A percentile compares a stretch with the other conserved stretches of the same genome.
These are phyloP conservation scores for Lecanicillium sp. DNA, from an alignment of 2,329 filamentous ascomycete genomes.

Conservation along the genomic window DNA sequence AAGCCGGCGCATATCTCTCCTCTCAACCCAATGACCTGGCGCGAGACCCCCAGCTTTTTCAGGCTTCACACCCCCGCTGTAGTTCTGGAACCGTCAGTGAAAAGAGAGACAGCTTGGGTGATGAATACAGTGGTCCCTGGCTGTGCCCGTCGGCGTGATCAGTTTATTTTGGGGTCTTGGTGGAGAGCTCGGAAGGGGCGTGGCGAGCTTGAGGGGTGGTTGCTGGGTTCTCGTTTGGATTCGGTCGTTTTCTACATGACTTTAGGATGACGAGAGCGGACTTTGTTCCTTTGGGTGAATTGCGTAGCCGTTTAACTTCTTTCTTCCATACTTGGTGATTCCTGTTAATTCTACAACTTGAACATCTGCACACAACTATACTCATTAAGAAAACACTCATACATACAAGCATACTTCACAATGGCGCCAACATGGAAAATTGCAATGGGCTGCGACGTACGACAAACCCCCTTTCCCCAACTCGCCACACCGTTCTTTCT, in stretches of 20 bases:
- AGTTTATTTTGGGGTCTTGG: constrained; percentile 2
- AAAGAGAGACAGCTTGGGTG: background rate
- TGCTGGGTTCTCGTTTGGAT: background rate
- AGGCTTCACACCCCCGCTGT: background rate
- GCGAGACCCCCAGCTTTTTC: constrained; percentile 6
- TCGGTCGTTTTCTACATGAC: too few species aligned
- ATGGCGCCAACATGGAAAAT: constrained; percentile 44
- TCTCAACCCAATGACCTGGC: background rate
- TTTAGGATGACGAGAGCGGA: too few species aligned
- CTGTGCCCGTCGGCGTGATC: constrained; percentile 7
- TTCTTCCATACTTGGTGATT: too few species aligned
- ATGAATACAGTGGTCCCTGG: constrained; percentile 4
- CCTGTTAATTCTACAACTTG: constrained; percentile 1
- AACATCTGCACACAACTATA: background rate
- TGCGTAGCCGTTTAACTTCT: background rate
- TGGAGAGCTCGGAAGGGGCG: constrained; percentile 5
- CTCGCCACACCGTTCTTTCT: background rate
- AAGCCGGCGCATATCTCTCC: constrained; percentile 6
- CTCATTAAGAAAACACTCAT: background rate
- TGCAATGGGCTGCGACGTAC: constrained; percentile 45
- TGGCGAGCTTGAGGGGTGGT: background rate
- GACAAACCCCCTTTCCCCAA: constrained; percentile 13
- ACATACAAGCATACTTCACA: constrained; percentile 13
- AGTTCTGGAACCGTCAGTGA: constrained; percentile 4
- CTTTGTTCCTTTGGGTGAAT: background rate